These are phyloP conservation scores for Cercospora berteroae DNA, from an alignment of 2,329 filamentous ascomycete genomes.

Conservation along the genomic window DNA sequence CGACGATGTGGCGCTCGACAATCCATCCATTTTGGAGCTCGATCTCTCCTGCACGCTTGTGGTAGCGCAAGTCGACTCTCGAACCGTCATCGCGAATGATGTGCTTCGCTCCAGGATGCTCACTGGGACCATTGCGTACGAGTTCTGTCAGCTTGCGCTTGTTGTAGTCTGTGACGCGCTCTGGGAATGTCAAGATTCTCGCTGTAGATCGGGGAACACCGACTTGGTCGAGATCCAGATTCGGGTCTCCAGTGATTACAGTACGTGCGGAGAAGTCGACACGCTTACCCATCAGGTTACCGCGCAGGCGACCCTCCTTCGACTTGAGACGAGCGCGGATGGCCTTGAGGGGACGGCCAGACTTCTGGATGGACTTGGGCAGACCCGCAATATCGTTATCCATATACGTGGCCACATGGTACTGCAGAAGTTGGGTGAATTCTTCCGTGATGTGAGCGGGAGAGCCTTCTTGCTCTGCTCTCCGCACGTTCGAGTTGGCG, in stretches of 20 bases:
- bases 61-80: conserved; percentile 90
- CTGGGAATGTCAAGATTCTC: conserved; percentile 88
- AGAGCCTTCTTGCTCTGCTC: conserved; percentile 86
- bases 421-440: conserved; percentile 89
- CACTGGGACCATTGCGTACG: conserved; percentile 89
- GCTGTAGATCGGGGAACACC: conserved; percentile 94
- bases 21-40: conserved; percentile 96
- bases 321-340: conserved; percentile 97
- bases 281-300: conserved; percentile 99
- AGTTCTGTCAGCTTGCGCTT: conserved; percentile 86
- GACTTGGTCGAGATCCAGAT: conserved; percentile 93
- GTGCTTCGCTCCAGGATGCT: conserved; percentile 94
- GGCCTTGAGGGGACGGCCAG: conserved; percentile 91
- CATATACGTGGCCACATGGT: conserved; percentile 99
- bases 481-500: conserved; percentile 90
- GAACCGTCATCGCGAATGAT: conserved; percentile 92
- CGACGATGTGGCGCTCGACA: conserved; percentile 92
- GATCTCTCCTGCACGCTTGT: conserved; percentile 82
- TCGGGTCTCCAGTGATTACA: conserved; percentile 98
- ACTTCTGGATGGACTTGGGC: conserved; percentile 93
- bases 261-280: conserved; percentile 99
- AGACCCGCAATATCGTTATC: conserved; percentile 98
- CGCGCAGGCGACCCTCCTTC: conserved; percentile 95
- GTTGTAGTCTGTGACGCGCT: conserved; percentile 97
- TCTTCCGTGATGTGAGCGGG: conserved; percentile 87